These are phyloP conservation scores for Salix caprea DNA, from an alignment of 345 rosid genomes.

Conservation along the genomic window DNA sequence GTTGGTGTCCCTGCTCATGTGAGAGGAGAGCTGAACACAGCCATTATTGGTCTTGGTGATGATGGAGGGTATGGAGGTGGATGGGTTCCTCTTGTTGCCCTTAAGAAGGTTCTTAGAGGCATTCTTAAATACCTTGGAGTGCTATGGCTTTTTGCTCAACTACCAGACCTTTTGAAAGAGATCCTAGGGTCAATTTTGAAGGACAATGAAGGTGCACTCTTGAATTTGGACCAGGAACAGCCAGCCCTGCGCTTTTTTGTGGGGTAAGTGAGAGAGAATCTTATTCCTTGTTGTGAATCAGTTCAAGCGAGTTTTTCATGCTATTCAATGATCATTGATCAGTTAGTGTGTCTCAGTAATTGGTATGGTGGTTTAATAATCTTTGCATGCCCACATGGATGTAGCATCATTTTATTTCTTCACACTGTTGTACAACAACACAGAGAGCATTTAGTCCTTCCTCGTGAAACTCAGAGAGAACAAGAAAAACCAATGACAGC, in stretches of 20 bases:
- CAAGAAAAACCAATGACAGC: too few relatives aligned
- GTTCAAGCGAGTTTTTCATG: neutral
- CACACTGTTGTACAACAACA: too few relatives aligned
- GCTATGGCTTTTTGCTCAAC: conserved; percentile 91
- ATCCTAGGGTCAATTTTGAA: conserved; percentile 91
- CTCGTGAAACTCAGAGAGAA: too few relatives aligned
- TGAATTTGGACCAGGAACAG: conserved; percentile 98
- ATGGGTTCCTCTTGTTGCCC: conserved; percentile 99
- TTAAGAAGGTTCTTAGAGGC: conserved; percentile 93
- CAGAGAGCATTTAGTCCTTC: too few relatives aligned
- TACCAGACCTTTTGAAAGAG: conserved; percentile 89
- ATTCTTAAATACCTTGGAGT: conserved; percentile 97
- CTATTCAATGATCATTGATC: neutral
- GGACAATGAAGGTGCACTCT: conserved; percentile 86
- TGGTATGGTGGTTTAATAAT: neutral
- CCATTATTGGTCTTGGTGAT: conserved; percentile 96
- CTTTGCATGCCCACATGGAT: neutral
- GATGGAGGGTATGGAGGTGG: conserved; percentile 99
- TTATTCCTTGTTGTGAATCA: neutral
- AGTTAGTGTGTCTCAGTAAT: neutral
- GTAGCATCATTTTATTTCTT: neutral
- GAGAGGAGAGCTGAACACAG: conserved; percentile 91
- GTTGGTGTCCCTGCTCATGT: conserved; percentile 81
- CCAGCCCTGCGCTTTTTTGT: conserved; percentile 98
- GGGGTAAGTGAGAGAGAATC: conserved; percentile 50